A percentile compares a stretch with the other conserved stretches of the same genome.
Evolutionary conservation across 2,329 filamentous ascomycete genomes (phyloP).

Genomic region (Fusarium sp.): DNA sequence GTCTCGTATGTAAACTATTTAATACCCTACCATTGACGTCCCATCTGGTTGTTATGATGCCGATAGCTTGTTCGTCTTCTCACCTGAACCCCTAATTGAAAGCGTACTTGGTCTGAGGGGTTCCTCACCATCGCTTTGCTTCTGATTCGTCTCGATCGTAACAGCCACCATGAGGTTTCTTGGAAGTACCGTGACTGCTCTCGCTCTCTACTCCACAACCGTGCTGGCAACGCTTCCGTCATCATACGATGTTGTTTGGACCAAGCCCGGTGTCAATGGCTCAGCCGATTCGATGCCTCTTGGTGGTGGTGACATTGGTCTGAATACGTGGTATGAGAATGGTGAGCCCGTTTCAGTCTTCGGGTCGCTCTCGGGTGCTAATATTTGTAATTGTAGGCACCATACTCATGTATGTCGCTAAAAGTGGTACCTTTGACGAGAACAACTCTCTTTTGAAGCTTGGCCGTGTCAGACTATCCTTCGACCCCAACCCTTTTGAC

Average conservation of each 20-base stretch:
- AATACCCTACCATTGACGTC: neutral
- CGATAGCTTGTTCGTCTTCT: neutral
- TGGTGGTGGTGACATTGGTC: constrained; percentile 9
- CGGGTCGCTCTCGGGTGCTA: neutral
- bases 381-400: neutral
- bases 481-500: constrained; percentile 8
- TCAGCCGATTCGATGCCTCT: constrained; percentile 21
- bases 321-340: constrained; percentile 21
- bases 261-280: constrained; percentile 9
- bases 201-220: neutral
- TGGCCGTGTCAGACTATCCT: constrained; percentile 6
- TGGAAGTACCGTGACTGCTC: rapidly evolving
- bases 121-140: neutral
- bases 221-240: neutral
- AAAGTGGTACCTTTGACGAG: constrained; percentile 18
- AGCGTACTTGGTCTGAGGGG: neutral
- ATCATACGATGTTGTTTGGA: constrained; percentile 15
- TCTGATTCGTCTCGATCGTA: neutral
- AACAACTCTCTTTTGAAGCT: constrained; percentile 21
- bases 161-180: neutral
- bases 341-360: neutral
- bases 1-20: neutral
- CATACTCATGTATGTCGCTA: constrained; percentile 12
- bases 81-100: no score
- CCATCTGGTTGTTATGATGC: no score